These are phyloP conservation scores for Gracilaria caudata DNA, from an alignment of 23 red algal species.

Conservation along the genomic window DNA sequence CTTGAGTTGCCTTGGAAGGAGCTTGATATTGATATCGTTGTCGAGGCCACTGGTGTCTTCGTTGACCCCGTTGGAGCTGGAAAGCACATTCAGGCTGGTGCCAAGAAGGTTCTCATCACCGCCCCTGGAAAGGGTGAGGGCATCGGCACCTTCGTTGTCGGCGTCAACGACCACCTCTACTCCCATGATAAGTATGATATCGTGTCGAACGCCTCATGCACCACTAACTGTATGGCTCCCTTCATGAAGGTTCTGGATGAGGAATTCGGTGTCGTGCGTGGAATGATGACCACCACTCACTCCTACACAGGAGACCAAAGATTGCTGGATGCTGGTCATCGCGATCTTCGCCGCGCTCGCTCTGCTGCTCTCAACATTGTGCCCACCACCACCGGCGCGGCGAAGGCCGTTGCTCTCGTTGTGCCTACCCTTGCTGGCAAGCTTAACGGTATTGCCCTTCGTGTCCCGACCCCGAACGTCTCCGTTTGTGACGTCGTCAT, in stretches of 20 bases:
- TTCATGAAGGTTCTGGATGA: conserved; percentile 96
- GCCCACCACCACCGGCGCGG: conserved; percentile 96
- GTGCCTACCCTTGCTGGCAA: conserved; percentile 90
- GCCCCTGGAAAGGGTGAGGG: conserved; percentile 96
- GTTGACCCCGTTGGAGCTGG: conserved; percentile 81
- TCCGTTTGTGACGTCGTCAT: conserved; percentile 94
- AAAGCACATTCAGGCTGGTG: conserved; percentile 96
- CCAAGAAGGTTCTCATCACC: conserved; percentile 98
- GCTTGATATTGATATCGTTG: conserved; percentile 87
- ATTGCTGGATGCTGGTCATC: conserved; percentile 93
- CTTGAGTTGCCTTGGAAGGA: conserved; percentile 91
- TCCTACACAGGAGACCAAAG: conserved; percentile 94
- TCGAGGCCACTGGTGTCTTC: conserved; percentile 97
- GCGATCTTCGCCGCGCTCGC: conserved; percentile 95
- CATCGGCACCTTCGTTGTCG: conserved; percentile 86
- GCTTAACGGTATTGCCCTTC: conserved; percentile 95
- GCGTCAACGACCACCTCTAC: conserved; percentile 84
- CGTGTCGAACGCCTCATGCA: conserved; percentile 96
- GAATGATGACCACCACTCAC: conserved; percentile 99
- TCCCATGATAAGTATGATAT: conserved; percentile 84
- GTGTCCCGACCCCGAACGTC: conserved; percentile 95
- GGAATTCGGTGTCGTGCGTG: conserved; percentile 92
- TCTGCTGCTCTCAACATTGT: conserved; percentile 95
- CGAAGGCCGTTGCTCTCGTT: conserved; percentile 93
- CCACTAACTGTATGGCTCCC: conserved; percentile 98